Conservation (phyloP, 179 eudicot species). For the Dionaea muscipula region DNA sequence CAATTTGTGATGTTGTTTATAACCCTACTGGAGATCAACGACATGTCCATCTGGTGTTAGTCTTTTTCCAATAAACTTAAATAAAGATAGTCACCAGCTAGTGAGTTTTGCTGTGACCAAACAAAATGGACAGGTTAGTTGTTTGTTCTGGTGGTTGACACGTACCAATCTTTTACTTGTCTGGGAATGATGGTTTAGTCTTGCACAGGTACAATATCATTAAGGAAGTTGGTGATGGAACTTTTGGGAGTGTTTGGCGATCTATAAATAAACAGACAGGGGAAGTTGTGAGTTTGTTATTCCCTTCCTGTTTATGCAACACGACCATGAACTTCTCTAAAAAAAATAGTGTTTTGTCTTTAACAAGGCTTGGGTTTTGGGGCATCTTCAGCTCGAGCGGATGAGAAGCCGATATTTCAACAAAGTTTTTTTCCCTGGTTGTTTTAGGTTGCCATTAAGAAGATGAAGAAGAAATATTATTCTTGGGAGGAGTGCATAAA, state of each 20-base stretch:
- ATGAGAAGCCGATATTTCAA: no score
- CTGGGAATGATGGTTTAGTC: no score
- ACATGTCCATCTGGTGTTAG: slow-evolving; percentile 16
- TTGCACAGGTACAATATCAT: slow-evolving; percentile 12
- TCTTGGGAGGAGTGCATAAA: slow-evolving; percentile 99
- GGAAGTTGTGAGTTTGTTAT: slow-evolving; percentile 60
- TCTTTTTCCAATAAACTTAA: slow-evolving; percentile 15
- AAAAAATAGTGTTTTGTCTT: no score
- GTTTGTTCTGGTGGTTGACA: no score
- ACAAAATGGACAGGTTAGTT: no score
- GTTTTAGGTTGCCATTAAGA: slow-evolving; percentile 78
- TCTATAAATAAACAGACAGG: slow-evolving; percentile 88
- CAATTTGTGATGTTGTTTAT: slow-evolving; percentile 21
- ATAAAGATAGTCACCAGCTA: slow-evolving; percentile 28
- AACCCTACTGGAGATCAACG: slow-evolving; percentile 15
- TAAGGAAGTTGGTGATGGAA: slow-evolving; percentile 93
- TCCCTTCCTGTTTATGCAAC: neutral
- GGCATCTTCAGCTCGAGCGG: no score
- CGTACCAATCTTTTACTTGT: no score
- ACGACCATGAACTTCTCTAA: no score
- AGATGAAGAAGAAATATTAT: slow-evolving; percentile 93
- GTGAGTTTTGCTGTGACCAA: slow-evolving; percentile 3
- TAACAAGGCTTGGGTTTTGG: no score
- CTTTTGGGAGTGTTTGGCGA: slow-evolving; percentile 97
- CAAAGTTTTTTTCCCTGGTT: neutral